These are phyloP conservation scores for Lactarius tabidus DNA, from an alignment of 768 basidiomycete genomes.

Conservation along the genomic window DNA sequence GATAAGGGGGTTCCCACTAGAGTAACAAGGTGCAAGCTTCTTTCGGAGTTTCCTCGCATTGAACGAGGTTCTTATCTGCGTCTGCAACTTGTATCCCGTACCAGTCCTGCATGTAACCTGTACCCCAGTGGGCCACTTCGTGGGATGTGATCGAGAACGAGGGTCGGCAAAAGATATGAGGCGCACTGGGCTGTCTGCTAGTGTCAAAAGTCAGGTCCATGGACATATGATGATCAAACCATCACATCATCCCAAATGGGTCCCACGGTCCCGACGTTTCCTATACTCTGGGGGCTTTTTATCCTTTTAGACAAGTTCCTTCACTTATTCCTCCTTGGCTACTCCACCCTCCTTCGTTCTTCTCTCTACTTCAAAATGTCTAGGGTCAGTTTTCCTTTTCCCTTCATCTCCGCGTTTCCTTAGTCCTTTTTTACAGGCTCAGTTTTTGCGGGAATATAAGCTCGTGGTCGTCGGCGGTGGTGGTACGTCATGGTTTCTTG, in stretches of 20 bases:
- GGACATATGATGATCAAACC: not conserved
- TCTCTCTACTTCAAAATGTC: slow-evolving; percentile 30
- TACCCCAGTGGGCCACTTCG: not conserved
- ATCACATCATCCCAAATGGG: not conserved
- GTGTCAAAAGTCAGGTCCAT: not conserved
- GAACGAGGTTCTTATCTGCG: not conserved
- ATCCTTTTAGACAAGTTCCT: not conserved
- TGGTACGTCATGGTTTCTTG: slow-evolving; percentile 47
- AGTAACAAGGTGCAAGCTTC: not conserved
- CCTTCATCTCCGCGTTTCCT: not conserved
- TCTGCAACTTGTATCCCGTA: not conserved
- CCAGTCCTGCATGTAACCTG: not conserved
- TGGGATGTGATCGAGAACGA: not conserved
- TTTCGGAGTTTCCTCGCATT: not conserved
- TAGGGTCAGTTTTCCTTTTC: slow-evolving; percentile 29
- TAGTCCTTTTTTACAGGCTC: slow-evolving; percentile 50
- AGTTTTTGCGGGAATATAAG: slow-evolving; percentile 95
- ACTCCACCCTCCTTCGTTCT: not conserved
- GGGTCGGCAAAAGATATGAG: no score
- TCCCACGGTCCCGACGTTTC: not conserved
- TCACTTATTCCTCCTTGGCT: not conserved
- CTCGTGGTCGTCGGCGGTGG: slow-evolving; percentile 98
- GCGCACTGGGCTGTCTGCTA: no score
- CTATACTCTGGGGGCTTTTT: not conserved
- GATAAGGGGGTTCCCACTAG: not conserved